Percentiles rank a stretch among this genome's conserved stretches.
Conservation (phyloP, 23 red algal genomes). For the Chondrus crispus region DNA sequence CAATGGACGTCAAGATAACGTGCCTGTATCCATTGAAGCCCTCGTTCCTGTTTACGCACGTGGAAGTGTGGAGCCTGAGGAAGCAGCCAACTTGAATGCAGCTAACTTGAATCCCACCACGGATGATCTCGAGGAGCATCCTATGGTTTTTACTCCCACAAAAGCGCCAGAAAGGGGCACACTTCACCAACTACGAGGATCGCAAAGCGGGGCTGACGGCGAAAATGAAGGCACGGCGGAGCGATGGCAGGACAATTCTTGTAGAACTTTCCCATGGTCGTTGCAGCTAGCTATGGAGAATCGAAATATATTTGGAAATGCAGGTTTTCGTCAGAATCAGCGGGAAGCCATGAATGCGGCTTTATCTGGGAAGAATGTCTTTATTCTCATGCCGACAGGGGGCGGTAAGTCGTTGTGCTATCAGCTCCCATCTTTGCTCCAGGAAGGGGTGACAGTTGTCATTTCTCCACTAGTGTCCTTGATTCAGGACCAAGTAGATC, state of each 20-base stretch:
- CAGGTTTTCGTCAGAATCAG: conserved; percentile 84
- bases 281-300: conserved; percentile 63
- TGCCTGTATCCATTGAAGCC: not conserved
- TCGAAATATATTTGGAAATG: conserved; percentile 70
- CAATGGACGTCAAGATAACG: not conserved
- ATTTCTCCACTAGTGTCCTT: conserved; percentile 95
- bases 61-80: not conserved
- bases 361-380: conserved; percentile 85
- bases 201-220: conserved; percentile 8
- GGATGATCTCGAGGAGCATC: conserved; percentile 4
- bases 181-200: conserved; percentile 36
- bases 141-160: conserved; percentile 60
- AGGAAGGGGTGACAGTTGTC: conserved; percentile 83
- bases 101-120: not conserved
- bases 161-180: conserved; percentile 53
- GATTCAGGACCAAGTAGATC: conserved; percentile 94
- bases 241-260: conserved; percentile 29
- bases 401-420: conserved; percentile 99
- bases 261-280: conserved; percentile 61
- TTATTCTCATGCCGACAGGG: conserved; percentile 98
- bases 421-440: conserved; percentile 79
- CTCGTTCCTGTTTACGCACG: not conserved
- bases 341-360: conserved; percentile 96
- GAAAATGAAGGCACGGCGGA: not conserved
- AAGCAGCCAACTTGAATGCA: not conserved